phyloP scores from a whole-genome alignment of 768 basidiomycete genomes.

The Austroboletus eburneus region DNA sequence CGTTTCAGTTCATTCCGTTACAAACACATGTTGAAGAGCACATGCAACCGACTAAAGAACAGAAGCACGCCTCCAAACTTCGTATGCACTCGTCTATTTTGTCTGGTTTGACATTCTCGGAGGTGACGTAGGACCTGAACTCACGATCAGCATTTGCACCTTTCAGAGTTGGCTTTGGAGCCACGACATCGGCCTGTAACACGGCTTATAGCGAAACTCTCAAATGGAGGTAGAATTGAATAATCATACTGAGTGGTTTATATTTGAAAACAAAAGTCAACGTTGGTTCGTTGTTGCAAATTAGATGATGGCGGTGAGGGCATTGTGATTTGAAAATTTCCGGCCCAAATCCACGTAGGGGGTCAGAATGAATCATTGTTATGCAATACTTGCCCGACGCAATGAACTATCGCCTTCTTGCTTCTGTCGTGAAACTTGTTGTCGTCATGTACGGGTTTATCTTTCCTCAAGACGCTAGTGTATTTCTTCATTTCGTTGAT shows the following conservation, averaged over 20 bases:
- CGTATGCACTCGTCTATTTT: slow-evolving; percentile 1
- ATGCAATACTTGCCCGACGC: slow-evolving; percentile 14
- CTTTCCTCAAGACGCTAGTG: fast-evolving
- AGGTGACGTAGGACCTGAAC: neutral
- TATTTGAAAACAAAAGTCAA: slow-evolving; percentile 21
- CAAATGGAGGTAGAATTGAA: neutral
- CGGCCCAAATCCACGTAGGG: slow-evolving; percentile 10
- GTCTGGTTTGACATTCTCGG: slow-evolving; percentile 2
- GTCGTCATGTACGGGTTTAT: neutral
- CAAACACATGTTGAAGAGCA: neutral
- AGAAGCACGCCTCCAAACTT: slow-evolving; percentile 5
- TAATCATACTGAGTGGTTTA: slow-evolving; percentile 9
- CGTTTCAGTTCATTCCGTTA: slow-evolving; percentile 12
- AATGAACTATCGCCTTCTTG: slow-evolving; percentile 21
- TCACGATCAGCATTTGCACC: neutral
- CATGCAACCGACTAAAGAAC: neutral
- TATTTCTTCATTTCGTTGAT: no score
- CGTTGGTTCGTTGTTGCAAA: slow-evolving; percentile 1
- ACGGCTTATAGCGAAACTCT: no score
- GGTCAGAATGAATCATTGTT: neutral
- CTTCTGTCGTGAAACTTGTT: slow-evolving; percentile 15
- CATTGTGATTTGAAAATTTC: neutral
- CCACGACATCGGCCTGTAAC: slow-evolving; percentile 20
- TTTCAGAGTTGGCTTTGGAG: neutral
- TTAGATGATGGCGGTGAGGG: neutral